Evolutionary conservation across 352 stramenopile genomes (phyloP).

Genomic region (Globisporangium cystogenes): DNA sequence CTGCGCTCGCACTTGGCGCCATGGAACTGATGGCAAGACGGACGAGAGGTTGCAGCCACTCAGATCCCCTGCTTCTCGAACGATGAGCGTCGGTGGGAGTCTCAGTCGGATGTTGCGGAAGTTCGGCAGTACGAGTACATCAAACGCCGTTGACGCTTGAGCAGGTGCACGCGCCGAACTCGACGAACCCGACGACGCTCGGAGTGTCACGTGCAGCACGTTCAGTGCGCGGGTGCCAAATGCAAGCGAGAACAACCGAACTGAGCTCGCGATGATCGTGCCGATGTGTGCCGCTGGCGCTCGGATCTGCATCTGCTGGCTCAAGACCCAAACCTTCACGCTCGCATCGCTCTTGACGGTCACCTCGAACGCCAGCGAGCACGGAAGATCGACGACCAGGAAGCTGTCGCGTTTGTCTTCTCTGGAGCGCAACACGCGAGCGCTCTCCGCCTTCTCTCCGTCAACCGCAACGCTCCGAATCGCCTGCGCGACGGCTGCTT

Average conservation of each 20-base stretch:
- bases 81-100: constrained; percentile 1
- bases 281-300: neutral
- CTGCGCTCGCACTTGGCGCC: constrained; percentile 1
- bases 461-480: constrained; percentile 8
- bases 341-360: neutral
- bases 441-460: constrained; percentile 8
- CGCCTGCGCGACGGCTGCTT: constrained; percentile 10
- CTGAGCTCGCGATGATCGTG: neutral
- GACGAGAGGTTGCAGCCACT: constrained; percentile 2
- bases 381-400: constrained; percentile 8
- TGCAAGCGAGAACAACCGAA: constrained; percentile 10
- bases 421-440: constrained; percentile 13
- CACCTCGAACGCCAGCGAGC: constrained; percentile 6
- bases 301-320: constrained; percentile 1
- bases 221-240: constrained; percentile 5
- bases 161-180: neutral
- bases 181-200: neutral
- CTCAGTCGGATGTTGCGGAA: constrained; percentile 4
- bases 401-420: neutral
- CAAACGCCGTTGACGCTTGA: neutral
- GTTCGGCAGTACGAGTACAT: constrained; percentile 10
- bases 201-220: neutral
- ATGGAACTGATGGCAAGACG: neutral
- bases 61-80: neutral
- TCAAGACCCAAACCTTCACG: constrained; percentile 2